Conservation (phyloP, 495 filamentous ascomycete genomes). For the Cercophora scortea region DNA sequence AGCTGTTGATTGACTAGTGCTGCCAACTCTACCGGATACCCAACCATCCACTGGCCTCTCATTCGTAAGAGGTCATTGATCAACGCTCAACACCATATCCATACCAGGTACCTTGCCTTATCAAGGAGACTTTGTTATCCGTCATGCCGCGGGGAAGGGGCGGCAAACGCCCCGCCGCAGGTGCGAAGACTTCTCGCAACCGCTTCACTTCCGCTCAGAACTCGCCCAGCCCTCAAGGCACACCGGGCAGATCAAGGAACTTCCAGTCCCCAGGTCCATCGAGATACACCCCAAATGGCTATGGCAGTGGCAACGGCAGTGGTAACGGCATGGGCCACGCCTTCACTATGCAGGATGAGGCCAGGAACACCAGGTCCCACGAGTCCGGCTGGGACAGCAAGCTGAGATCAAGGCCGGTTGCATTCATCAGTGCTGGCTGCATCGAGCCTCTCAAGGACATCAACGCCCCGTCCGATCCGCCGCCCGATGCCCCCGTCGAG, state of each 20-base stretch:
- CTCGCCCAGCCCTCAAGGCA: not conserved
- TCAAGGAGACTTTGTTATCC: not conserved
- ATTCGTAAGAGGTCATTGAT: too few relatives aligned
- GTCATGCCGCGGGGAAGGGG: constrained; percentile 12
- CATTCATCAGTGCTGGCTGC: constrained; percentile 67
- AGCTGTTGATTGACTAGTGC: too few relatives aligned
- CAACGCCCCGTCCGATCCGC: not conserved
- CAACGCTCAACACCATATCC: too few relatives aligned
- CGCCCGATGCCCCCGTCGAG: not conserved
- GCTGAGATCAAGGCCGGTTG: constrained; percentile 48
- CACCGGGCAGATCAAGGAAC: constrained; percentile 1
- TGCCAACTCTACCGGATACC: too few relatives aligned
- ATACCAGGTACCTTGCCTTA: too few relatives aligned
- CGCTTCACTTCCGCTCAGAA: not conserved
- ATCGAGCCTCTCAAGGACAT: constrained; percentile 40
- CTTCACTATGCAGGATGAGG: constrained; percentile 68
- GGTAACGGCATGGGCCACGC: constrained; percentile 11
- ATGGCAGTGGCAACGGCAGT: too few relatives aligned
- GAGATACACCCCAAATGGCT: too few relatives aligned
- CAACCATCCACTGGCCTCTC: too few relatives aligned
- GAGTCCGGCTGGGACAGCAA: constrained; percentile 30
- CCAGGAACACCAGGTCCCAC: constrained; percentile 63
- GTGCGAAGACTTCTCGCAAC: constrained; percentile 2
- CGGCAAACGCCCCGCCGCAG: constrained; percentile 10
- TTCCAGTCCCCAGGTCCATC: not conserved